Conservation (phyloP, 257 asterid species). For the Ophiorrhiza pumila region DNA sequence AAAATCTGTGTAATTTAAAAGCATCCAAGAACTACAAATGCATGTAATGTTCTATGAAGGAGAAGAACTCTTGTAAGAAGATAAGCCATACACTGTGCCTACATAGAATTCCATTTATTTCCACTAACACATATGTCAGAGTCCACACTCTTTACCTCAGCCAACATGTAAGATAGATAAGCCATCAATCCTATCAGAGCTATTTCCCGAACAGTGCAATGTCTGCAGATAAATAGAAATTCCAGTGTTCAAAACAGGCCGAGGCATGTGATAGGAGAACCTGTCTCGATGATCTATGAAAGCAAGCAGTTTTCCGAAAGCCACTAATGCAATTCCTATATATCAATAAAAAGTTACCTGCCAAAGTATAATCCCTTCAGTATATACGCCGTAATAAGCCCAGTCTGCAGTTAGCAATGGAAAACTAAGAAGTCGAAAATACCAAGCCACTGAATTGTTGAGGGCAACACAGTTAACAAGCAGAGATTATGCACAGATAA, state of each 20-base stretch:
- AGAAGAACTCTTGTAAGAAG: background rate
- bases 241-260: background rate
- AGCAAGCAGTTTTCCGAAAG: background rate
- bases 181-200: conserved; percentile 86
- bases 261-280: background rate
- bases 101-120: background rate
- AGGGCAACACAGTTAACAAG: background rate
- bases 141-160: conserved; percentile 58
- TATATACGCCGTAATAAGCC: conserved; percentile 70
- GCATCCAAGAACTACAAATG: background rate
- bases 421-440: conserved; percentile 3
- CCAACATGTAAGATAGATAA: conserved; percentile 92
- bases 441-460: background rate
- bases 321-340: background rate
- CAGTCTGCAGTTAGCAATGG: conserved; percentile 52
- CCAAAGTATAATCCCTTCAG: conserved; percentile 82
- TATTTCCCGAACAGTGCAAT: conserved; percentile 82
- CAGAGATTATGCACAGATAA: background rate
- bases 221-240: conserved; percentile 44
- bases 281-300: background rate
- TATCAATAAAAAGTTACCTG: conserved; percentile 38
- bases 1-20: background rate
- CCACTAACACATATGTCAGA: background rate
- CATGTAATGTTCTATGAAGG: background rate
- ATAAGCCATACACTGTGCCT: background rate